Evolutionary conservation across 306 rosid genomes (phyloP).

Genomic region (Pyrus bretschneideri): DNA sequence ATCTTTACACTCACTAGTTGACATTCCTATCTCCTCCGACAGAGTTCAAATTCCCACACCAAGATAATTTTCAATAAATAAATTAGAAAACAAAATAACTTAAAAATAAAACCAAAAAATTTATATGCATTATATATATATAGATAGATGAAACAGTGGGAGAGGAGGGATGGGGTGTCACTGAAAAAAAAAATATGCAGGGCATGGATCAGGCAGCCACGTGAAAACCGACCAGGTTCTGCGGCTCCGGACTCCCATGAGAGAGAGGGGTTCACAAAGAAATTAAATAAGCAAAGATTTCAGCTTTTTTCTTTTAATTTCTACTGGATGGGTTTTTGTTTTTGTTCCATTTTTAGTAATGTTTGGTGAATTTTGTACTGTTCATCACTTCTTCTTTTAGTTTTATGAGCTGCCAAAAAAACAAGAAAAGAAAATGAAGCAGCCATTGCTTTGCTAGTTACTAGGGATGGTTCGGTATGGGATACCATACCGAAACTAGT

Average conservation of each 20-base stretch:
- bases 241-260: neutral
- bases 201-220: conserved; percentile 1
- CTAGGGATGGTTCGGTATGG: neutral
- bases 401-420: neutral
- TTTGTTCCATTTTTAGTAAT: neutral
- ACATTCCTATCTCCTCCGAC: neutral
- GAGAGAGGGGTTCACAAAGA: neutral
- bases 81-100: neutral
- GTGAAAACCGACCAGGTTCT: conserved; percentile 6
- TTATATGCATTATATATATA: neutral
- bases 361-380: neutral
- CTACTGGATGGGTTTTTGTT: neutral
- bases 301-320: neutral
- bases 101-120: neutral
- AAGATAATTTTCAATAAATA: neutral
- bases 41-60: conserved; percentile 10
- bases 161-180: conserved; percentile 1
- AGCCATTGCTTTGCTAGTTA: neutral
- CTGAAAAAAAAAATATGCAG: conserved; percentile 15
- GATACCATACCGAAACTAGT: no score
- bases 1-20: neutral
- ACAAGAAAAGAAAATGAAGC: neutral
- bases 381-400: neutral
- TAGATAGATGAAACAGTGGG: neutral
- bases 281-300: neutral